Evolutionary conservation across 257 asterid genomes (phyloP).

Genomic region (Nicotiana sylvestris): DNA sequence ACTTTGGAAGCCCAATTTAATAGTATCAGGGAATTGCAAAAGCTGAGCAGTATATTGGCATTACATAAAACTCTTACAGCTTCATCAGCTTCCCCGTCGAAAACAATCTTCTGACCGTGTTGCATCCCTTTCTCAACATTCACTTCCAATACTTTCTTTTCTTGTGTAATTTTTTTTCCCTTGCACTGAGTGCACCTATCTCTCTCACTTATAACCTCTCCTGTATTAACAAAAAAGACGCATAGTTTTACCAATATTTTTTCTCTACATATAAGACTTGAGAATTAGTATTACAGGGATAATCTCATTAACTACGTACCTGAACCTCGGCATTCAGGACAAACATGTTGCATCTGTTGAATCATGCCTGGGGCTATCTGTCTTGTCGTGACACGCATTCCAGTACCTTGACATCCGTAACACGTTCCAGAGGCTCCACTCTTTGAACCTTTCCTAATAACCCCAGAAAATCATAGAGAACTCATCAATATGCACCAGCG

Average conservation of each 20-base stretch:
- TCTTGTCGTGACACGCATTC: slow-evolving; percentile 28
- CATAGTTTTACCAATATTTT: background rate
- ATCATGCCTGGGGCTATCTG: slow-evolving; percentile 41
- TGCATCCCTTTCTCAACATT: slow-evolving; percentile 45
- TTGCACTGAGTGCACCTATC: slow-evolving; percentile 43
- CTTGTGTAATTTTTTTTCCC: slow-evolving; percentile 32
- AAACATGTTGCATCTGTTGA: slow-evolving; percentile 42
- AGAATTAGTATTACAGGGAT: background rate
- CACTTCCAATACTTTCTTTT: slow-evolving; percentile 37
- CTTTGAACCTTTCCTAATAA: slow-evolving; percentile 47
- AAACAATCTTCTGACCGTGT: slow-evolving; percentile 31
- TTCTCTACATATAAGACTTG: background rate
- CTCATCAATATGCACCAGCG: background rate
- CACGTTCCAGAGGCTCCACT: slow-evolving; percentile 40
- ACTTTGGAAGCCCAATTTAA: background rate
- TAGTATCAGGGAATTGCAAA: background rate
- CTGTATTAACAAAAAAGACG: slow-evolving; percentile 17
- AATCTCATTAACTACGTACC: slow-evolving; percentile 6
- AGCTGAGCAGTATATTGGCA: background rate
- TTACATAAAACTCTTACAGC: slow-evolving; percentile 23
- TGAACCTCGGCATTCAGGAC: slow-evolving; percentile 46
- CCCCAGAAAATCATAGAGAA: background rate
- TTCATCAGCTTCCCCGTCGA: slow-evolving; percentile 39
- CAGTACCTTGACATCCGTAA: slow-evolving; percentile 50
- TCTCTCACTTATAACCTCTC: slow-evolving; percentile 33